These are phyloP conservation scores for Cryptosporidium xiaoi DNA, from an alignment of 169 alveolate genomes.

Conservation along the genomic window DNA sequence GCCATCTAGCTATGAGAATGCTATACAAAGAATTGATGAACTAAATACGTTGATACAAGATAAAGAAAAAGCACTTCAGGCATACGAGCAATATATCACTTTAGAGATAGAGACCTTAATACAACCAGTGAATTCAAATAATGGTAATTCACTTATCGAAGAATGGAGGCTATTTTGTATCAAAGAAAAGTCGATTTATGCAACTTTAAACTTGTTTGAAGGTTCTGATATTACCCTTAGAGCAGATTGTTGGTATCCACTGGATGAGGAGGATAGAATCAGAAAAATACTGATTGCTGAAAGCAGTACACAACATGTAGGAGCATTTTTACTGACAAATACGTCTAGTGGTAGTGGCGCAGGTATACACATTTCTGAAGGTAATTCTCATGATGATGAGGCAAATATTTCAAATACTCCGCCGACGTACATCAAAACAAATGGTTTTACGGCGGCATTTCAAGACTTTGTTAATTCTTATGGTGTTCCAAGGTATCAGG, in stretches of 20 bases:
- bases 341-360: slow-evolving; percentile 60
- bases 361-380: slow-evolving; percentile 73
- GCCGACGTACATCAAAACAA: slow-evolving; percentile 96
- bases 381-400: slow-evolving; percentile 83
- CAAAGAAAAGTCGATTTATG: slow-evolving; percentile 94
- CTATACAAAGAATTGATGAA: slow-evolving; percentile 78
- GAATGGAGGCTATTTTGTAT: slow-evolving; percentile 92
- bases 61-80: slow-evolving; percentile 89
- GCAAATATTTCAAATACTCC: slow-evolving; percentile 84
- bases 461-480: slow-evolving; percentile 98
- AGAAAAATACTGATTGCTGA: slow-evolving; percentile 84
- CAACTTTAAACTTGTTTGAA: slow-evolving; percentile 91
- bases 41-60: slow-evolving; percentile 85
- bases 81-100: slow-evolving; percentile 88
- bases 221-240: slow-evolving; percentile 92
- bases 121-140: slow-evolving; percentile 83
- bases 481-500: slow-evolving; percentile 99
- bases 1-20: slow-evolving; percentile 84
- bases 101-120: slow-evolving; percentile 87
- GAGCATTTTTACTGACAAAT: slow-evolving; percentile 86
- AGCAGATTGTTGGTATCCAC: slow-evolving; percentile 97
- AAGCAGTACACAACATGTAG: slow-evolving; percentile 80
- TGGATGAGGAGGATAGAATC: slow-evolving; percentile 88
- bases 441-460: slow-evolving; percentile 91
- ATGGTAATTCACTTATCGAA: slow-evolving; percentile 91